Evolutionary conservation across 2,329 filamentous ascomycete genomes (phyloP), one percentile per base, ranked within the genome.

Genomic region (Stagonosporopsis vannaccii): DNA sequence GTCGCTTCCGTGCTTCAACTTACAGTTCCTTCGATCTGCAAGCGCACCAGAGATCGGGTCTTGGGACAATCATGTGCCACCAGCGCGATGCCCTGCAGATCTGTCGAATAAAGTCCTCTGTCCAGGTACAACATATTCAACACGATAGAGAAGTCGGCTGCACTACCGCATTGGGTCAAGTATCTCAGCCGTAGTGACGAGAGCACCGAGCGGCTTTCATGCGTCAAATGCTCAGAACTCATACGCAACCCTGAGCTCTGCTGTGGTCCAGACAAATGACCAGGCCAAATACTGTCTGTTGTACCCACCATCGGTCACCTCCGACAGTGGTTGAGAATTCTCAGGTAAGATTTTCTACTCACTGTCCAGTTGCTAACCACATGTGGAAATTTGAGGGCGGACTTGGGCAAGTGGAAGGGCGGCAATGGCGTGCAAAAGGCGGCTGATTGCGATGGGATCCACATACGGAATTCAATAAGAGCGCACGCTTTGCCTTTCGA

Each of bases 221-320:
- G 6, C 8, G 32, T 28, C 26, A 13, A n/a, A n/a, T 39, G 19
- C 46, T 15, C 17, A 37, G 35, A 41, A 35, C 20, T 26, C 22
- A 15, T 11, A 15, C 19, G 19, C 19, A 23, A 40, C 2, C 5
- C 23, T 22, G 20, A 12, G 22, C 9, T 46, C 28, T 42, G n/a
- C 42, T 49, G 13, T 28, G 47, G 23, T 46, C 42, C 53, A 51
- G 53, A 23, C 36, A 42, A 4, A 33, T n/a, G 13, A 22, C 30
- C 28, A 42, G 26, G 11, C 52, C 19, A 30, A 33, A 45, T 17
- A 26, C 2, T 36, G 41, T 15, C 41, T 25, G 15, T 32, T 3
- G 43, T 56, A 56, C 37, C 53, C 53, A 51, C 47, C 37, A n/a
- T 58, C 54, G 54, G 54, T 36, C 39, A 52, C 22, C 49, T 58